Evolutionary conservation across 2,329 filamentous ascomycete genomes (phyloP).

Genomic region (Pleurostoma richardsiae): DNA sequence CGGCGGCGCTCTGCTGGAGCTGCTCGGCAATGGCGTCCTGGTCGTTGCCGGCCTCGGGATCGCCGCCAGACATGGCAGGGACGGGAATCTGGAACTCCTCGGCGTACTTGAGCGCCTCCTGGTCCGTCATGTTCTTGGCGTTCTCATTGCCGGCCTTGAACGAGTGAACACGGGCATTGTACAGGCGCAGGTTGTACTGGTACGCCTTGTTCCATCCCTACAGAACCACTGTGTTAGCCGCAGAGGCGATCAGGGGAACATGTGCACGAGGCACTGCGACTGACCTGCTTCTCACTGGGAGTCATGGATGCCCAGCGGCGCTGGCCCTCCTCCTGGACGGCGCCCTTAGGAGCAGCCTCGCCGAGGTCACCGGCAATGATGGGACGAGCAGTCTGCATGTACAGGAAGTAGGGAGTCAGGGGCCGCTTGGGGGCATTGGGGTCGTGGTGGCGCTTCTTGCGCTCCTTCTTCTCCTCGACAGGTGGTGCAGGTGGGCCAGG

Average conservation of each 20-base stretch:
- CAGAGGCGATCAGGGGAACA: neutral
- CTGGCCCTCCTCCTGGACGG: constrained; percentile 83
- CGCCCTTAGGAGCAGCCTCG: constrained; percentile 71
- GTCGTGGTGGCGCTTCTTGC: constrained; percentile 81
- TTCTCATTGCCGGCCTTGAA: constrained; percentile 56
- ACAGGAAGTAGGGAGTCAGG: constrained; percentile 91
- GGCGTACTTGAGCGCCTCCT: constrained; percentile 56
- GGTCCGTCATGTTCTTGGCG: constrained; percentile 57
- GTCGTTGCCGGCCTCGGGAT: constrained; percentile 38
- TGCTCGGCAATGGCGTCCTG: constrained; percentile 56
- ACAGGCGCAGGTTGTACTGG: constrained; percentile 62
- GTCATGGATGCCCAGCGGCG: constrained; percentile 79
- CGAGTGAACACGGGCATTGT: constrained; percentile 60
- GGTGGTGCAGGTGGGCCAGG: constrained; percentile 33
- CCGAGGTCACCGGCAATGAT: constrained; percentile 78
- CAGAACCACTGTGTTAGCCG: constrained; percentile 1
- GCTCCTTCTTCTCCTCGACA: constrained; percentile 74
- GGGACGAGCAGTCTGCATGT: constrained; percentile 80
- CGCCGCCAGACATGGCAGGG: constrained; percentile 41
- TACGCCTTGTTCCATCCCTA: constrained; percentile 61
- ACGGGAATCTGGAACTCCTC: constrained; percentile 51
- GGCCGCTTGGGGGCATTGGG: constrained; percentile 94
- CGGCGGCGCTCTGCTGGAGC: constrained; percentile 39
- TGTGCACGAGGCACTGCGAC: constrained; percentile 9
- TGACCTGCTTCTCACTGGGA: constrained; percentile 61